Evolutionary conservation across 2,329 filamentous ascomycete species (phyloP).

Genomic region (Sporothrix globosa): DNA sequence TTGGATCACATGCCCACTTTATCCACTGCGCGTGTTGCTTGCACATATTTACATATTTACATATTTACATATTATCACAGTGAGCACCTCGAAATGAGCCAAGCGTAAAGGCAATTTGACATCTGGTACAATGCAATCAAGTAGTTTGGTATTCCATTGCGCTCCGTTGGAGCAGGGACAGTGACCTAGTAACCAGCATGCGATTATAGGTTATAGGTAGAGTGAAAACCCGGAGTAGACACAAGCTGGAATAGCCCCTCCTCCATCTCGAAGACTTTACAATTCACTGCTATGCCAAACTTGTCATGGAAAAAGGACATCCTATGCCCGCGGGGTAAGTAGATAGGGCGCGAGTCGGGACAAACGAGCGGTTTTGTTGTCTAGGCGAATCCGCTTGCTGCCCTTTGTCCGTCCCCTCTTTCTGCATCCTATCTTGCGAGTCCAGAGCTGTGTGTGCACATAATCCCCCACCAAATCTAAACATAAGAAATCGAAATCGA

Average conservation of each 20-base stretch:
- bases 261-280: not conserved
- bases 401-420: not conserved
- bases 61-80: not conserved
- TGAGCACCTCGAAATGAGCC: not conserved
- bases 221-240: not conserved
- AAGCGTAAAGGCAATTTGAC: not conserved
- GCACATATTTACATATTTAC: not conserved
- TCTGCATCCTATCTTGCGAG: not conserved
- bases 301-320: not conserved
- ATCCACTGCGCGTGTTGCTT: not conserved
- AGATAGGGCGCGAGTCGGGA: not conserved
- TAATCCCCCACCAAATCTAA: not conserved
- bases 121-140: not conserved
- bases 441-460: not conserved
- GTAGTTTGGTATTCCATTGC: not conserved
- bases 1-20: no score
- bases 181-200: not conserved
- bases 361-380: not conserved
- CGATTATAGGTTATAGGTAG: not conserved
- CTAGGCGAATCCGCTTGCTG: conserved; percentile 4
- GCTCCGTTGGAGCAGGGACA: not conserved
- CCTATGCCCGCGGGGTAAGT: conserved; percentile 2
- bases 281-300: conserved; percentile 12
- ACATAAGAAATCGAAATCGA: not conserved
- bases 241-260: not conserved